phyloP scores from a whole-genome alignment of 371 early-diverging fungal species.

The Basidiobolus meristosporus region DNA sequence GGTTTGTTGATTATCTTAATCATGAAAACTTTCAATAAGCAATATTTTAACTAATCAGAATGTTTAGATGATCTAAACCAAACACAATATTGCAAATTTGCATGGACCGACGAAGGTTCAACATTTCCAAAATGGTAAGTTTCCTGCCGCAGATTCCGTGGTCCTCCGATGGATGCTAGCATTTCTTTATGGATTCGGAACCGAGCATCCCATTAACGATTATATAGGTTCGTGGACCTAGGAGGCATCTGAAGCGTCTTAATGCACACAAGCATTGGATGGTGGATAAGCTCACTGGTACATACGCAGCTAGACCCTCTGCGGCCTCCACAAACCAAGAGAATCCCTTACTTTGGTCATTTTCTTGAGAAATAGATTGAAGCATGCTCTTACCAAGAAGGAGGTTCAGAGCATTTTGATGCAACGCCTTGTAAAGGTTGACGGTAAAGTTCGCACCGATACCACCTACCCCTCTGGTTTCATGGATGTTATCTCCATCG shows the following conservation, averaged over 20 bases:
- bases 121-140: too few species aligned
- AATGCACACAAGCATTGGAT: constrained; percentile 99
- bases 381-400: constrained; percentile 95
- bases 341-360: constrained; percentile 97
- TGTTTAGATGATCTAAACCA: too few species aligned
- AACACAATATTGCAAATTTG: too few species aligned
- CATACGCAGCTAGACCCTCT: constrained; percentile 95
- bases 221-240: constrained; percentile 96
- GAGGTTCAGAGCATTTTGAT: constrained; percentile 94
- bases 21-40: too few species aligned
- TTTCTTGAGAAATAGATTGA: constrained; percentile 97
- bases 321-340: constrained; percentile 98
- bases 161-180: too few species aligned
- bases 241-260: constrained; percentile 99
- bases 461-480: constrained; percentile 95
- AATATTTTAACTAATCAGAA: too few species aligned
- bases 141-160: too few species aligned
- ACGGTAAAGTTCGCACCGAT: constrained; percentile 98
- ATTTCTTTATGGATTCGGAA: too few species aligned
- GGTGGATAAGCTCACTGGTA: constrained; percentile 98
- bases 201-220: too few species aligned
- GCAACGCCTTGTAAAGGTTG: constrained; percentile 98
- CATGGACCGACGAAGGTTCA: too few species aligned
- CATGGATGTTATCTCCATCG: too few species aligned
- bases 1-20: too few species aligned